phyloP scores from a whole-genome alignment of 192 early-diverging fungal species.

The Backusella sp. region DNA sequence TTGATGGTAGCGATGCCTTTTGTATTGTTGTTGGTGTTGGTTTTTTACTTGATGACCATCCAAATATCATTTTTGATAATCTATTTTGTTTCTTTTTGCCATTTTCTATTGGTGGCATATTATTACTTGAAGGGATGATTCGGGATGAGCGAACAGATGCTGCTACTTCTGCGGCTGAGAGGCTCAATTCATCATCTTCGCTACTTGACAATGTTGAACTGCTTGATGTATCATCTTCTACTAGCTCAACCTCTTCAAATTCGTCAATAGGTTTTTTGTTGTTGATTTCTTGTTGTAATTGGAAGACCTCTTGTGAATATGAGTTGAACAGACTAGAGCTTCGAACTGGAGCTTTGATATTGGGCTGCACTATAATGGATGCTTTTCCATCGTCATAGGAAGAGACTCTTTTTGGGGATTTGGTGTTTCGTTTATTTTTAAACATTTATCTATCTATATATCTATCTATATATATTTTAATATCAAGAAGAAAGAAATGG shows the following conservation, averaged over 20 bases:
- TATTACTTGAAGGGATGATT: not conserved
- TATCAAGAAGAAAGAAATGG: no score
- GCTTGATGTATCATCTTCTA: slow-evolving; percentile 1
- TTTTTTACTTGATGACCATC: not conserved
- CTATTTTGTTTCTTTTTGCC: not conserved
- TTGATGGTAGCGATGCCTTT: not conserved
- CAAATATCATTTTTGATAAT: not conserved
- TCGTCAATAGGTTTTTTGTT: not conserved
- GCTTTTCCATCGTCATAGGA: not conserved
- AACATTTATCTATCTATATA: not conserved
- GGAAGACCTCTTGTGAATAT: not conserved
- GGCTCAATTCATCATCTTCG: not conserved
- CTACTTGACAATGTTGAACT: not conserved
- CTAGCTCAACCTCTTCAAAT: not conserved
- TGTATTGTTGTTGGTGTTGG: not conserved
- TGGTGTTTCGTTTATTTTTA: not conserved
- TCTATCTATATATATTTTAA: no score
- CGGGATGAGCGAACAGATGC: not conserved
- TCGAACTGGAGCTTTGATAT: not conserved
- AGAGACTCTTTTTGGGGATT: not conserved
- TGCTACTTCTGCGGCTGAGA: not conserved
- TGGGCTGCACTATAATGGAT: not conserved
- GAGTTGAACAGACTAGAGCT: not conserved
- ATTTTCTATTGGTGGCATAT: not conserved
- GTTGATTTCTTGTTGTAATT: not conserved